Conservation (phyloP, 139 green algal species). For the Coccomyxa sp. region DNA sequence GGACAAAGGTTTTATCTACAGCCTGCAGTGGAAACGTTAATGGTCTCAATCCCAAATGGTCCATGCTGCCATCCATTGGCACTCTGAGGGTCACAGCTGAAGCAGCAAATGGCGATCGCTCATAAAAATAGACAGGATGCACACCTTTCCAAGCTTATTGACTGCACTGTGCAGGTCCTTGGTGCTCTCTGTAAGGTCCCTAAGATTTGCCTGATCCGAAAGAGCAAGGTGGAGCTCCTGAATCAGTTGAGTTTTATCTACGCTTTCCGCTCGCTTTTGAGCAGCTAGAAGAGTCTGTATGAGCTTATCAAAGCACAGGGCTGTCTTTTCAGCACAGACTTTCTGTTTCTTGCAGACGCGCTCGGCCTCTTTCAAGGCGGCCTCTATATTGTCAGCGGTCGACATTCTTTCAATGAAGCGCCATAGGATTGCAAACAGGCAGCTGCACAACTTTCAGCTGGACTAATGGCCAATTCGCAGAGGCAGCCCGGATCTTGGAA, state of each 20-base stretch:
- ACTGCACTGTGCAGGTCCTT: slow-evolving; percentile 79
- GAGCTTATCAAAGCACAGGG: slow-evolving; percentile 36
- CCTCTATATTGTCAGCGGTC: slow-evolving; percentile 19
- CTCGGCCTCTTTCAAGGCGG: slow-evolving; percentile 49
- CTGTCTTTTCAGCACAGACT: slow-evolving; percentile 36
- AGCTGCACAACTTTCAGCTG: too few species aligned
- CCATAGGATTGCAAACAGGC: too few species aligned
- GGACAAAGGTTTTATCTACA: slow-evolving; percentile 72
- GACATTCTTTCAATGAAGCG: too few species aligned
- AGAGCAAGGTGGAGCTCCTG: slow-evolving; percentile 9
- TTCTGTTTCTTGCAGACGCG: slow-evolving; percentile 73
- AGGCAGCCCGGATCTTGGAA: too few species aligned
- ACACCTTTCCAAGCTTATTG: slow-evolving; percentile 71
- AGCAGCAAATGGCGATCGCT: too few species aligned
- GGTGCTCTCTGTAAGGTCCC: slow-evolving; percentile 43
- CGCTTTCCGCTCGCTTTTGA: too few species aligned
- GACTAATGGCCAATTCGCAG: too few species aligned
- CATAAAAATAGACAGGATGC: background rate
- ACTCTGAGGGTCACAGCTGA: too few species aligned
- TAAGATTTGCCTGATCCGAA: background rate
- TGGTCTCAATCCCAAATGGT: too few species aligned
- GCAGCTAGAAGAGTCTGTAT: background rate
- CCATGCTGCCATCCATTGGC: too few species aligned
- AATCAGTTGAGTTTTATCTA: too few species aligned
- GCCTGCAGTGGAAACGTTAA: slow-evolving; percentile 32